Evolutionary conservation across 2,329 filamentous ascomycete species (phyloP).

Genomic region (Neopestalotiopsis clavispora): DNA sequence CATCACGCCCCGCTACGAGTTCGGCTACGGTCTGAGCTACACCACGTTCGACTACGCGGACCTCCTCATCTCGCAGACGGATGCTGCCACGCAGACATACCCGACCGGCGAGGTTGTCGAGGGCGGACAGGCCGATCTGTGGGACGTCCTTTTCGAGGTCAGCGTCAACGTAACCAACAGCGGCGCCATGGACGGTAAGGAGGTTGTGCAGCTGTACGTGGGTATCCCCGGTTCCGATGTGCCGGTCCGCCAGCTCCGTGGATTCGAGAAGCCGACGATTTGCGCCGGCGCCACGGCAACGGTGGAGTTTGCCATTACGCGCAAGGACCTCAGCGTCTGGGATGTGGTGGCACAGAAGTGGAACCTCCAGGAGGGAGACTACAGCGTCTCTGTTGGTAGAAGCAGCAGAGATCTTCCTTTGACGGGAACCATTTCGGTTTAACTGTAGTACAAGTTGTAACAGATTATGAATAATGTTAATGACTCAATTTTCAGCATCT

Average conservation of each 20-base stretch:
- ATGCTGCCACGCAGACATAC: conserved; percentile 14
- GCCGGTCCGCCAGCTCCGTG: conserved; percentile 53
- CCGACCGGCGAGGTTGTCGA: conserved; percentile 31
- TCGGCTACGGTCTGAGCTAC: conserved; percentile 47
- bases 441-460: neutral
- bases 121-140: conserved; percentile 62
- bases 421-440: conserved; percentile 15
- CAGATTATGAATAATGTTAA: neutral
- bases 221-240: conserved; percentile 38
- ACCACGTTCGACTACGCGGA: conserved; percentile 57
- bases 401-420: conserved; percentile 32
- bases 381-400: conserved; percentile 35
- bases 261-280: conserved; percentile 56
- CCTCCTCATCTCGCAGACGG: conserved; percentile 46
- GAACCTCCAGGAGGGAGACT: conserved; percentile 39
- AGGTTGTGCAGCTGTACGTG: conserved; percentile 63
- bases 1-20: conserved; percentile 37
- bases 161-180: conserved; percentile 55
- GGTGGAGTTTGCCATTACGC: conserved; percentile 50
- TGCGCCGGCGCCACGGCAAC: conserved; percentile 42
- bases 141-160: conserved; percentile 53
- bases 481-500: neutral
- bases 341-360: conserved; percentile 48
- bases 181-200: conserved; percentile 50
- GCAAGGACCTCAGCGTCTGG: conserved; percentile 56